Base-by-base conservation (phyloP, 73 alveolate genomes). In the Loxodes magnus region DNA sequence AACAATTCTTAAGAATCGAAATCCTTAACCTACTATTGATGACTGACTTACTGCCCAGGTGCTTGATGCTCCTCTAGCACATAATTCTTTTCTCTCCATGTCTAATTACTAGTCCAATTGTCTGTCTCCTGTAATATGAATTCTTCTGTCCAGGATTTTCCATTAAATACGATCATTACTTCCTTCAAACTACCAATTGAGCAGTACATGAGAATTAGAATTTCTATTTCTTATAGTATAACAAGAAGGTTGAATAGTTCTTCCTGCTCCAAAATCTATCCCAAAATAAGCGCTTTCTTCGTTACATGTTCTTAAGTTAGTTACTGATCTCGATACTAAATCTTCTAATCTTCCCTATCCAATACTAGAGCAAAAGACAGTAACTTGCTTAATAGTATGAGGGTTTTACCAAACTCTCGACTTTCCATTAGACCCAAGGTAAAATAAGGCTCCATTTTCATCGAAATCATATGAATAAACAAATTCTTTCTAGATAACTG, bases 171-270 rank as follows among this genome's bases (percentile, higher is more conserved):
- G 74, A 67, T 90, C 95, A 67, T 61, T 76, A 14, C 95, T 81
- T 3, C 84, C 98, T 66, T 91, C 95, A 25, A 91, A 78, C 52
- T 83, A 86, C 98, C 98, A 91, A 60, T 85, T 75, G 63, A 91
- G 39, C 76, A 87, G 43, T 3, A 87, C 96, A 69, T 91, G 84
- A 21, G 91, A 72, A 7, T 87, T 57, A 31, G 96, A 78, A 48
- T 83, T 80, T 55, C 96, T 65, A 62, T 91, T 91, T 56, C 82
- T 73, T 30, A 91, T 49, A 5, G 95, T 75, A 58, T 91, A 91
- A 51, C 92, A 77, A 25, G 87, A 37, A 2, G 97, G 96, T 14
- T 67, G 60, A 12, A 91, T 43, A 7, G 50, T 57, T 29, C 96
- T 62, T 41, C 89, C 94, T 38, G 51, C 82, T 12, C 97, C 96